A percentile compares a stretch with the other conserved stretches of the same genome.
Conservation (phyloP, 345 rosid species). For the Eucalyptus paniculata region DNA sequence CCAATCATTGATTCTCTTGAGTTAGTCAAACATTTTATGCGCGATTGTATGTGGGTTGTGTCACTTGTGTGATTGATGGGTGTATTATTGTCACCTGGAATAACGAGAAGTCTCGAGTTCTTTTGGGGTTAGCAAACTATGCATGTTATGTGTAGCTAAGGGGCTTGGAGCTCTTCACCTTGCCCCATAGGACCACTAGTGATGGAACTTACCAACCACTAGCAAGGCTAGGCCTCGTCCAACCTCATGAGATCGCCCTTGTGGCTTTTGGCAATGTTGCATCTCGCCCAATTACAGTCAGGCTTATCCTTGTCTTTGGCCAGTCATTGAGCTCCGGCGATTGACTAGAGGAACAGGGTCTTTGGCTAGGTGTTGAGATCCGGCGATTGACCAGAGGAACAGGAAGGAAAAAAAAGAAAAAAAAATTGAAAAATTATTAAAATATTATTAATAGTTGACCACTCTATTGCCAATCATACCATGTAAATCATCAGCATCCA, state of each 20-base stretch:
- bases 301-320: neutral
- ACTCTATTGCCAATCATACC: fast-evolving
- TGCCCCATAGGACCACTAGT: neutral
- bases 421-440: too few relatives aligned
- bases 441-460: too few relatives aligned
- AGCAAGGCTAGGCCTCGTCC: neutral
- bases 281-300: neutral
- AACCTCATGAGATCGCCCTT: fast-evolving
- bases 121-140: neutral
- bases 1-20: neutral
- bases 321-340: fast-evolving
- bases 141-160: neutral
- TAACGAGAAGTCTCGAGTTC: neutral
- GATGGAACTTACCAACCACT: neutral
- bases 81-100: neutral
- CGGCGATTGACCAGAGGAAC: fast-evolving
- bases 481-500: fast-evolving
- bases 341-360: too few relatives aligned
- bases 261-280: neutral
- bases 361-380: too few relatives aligned
- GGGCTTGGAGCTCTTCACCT: neutral
- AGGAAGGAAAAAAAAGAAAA: too few relatives aligned
- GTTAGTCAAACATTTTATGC: neutral
- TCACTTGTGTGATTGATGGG: neutral
- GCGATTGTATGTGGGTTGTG: neutral